phyloP scores from a whole-genome alignment of 371 early-diverging fungal species.

The Mucor lusitanicus region DNA sequence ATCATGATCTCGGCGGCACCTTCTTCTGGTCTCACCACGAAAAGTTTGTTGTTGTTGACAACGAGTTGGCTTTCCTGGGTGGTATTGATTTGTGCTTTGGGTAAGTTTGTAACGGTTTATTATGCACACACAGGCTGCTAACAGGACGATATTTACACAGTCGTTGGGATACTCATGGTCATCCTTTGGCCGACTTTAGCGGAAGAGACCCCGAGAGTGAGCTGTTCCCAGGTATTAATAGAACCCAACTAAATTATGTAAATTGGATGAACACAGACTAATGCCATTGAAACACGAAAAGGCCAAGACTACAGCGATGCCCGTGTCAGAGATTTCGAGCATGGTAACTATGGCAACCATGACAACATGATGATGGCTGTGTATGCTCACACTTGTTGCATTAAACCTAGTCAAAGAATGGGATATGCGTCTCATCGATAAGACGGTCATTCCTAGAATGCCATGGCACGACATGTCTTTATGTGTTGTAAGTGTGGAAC shows the following conservation, averaged over 20 bases:
- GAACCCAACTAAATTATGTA: not conserved
- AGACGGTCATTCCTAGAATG: constrained; percentile 79
- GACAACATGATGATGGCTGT: not conserved
- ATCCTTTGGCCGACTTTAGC: constrained; percentile 74
- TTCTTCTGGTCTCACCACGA: constrained; percentile 85
- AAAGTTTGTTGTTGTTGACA: constrained; percentile 79
- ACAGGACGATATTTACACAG: constrained; percentile 31
- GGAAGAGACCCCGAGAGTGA: constrained; percentile 31
- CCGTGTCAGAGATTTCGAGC: constrained; percentile 84
- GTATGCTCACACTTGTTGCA: not conserved
- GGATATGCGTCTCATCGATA: constrained; percentile 66
- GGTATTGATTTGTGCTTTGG: constrained; percentile 94
- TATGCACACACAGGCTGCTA: not conserved
- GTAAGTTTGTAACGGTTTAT: constrained; percentile 25
- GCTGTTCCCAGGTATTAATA: constrained; percentile 41
- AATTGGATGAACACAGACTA: not conserved
- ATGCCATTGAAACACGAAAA: constrained; percentile 18
- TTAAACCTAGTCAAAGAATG: constrained; percentile 54
- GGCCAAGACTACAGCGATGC: constrained; percentile 94
- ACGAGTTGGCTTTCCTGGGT: constrained; percentile 87
- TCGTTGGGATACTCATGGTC: constrained; percentile 86
- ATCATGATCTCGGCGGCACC: constrained; percentile 72
- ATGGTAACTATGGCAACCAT: constrained; percentile 48
- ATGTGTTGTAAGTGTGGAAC: constrained; percentile 55
- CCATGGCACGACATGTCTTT: constrained; percentile 96